Conservation (phyloP, 2,329 filamentous ascomycete genomes). For the Arachnomyces sp. region DNA sequence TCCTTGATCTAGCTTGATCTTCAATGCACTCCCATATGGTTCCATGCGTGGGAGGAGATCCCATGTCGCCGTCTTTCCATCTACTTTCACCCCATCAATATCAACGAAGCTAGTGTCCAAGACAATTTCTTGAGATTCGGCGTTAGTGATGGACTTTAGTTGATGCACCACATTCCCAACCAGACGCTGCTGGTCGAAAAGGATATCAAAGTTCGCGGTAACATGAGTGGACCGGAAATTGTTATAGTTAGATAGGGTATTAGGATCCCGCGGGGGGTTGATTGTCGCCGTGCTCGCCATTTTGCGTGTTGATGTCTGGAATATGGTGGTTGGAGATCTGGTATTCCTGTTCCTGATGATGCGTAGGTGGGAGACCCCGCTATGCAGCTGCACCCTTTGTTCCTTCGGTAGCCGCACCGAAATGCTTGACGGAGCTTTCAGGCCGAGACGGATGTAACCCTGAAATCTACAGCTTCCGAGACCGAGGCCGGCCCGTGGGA, state of each 20-base stretch:
- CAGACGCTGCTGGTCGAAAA: conserved; percentile 72
- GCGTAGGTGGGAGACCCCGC: not conserved
- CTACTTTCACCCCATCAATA: conserved; percentile 61
- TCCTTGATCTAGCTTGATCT: conserved; percentile 40
- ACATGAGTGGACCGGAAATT: conserved; percentile 80
- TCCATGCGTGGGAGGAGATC: conserved; percentile 60
- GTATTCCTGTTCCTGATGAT: not conserved
- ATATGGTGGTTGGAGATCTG: conserved; percentile 9
- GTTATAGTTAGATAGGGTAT: conserved; percentile 86
- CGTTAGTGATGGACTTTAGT: conserved; percentile 68
- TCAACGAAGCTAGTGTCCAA: conserved; percentile 82
- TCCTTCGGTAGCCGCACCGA: too few species aligned
- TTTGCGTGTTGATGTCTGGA: conserved; percentile 15
- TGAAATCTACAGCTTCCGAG: too few species aligned
- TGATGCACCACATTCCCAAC: conserved; percentile 67
- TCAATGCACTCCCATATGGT: conserved; percentile 52
- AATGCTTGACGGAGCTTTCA: too few species aligned
- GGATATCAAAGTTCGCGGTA: conserved; percentile 68
- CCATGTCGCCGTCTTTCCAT: conserved; percentile 59
- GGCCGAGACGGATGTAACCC: too few species aligned
- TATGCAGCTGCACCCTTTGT: not conserved
- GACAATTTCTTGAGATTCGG: conserved; percentile 65
- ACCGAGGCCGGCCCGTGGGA: too few species aligned
- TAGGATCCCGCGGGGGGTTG: conserved; percentile 61
- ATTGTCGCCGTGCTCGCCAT: conserved; percentile 28